phyloP scores from a whole-genome alignment of 108 stramenopile species.

The Aureococcus anophagefferens region DNA sequence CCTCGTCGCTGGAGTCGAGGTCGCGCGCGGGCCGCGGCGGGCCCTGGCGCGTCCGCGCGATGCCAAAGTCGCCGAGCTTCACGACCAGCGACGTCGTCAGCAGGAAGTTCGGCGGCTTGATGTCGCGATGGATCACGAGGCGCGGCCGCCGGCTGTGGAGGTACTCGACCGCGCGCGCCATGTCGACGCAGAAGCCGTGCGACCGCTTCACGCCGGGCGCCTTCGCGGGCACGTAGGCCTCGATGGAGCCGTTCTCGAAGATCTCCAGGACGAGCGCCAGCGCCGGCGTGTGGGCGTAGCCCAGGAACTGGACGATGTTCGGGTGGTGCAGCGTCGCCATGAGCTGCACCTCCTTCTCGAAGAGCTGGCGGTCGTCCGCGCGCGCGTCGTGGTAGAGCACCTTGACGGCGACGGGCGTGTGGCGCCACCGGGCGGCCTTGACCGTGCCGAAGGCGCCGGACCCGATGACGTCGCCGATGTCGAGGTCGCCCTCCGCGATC shows the following conservation, averaged over 20 bases:
- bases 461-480: not conserved
- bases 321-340: constrained; percentile 14
- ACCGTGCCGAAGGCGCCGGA: not conserved
- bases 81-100: not conserved
- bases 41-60: not conserved
- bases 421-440: not conserved
- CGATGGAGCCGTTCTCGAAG: not conserved
- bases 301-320: constrained; percentile 16
- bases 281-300: not conserved
- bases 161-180: constrained; percentile 1
- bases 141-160: not conserved
- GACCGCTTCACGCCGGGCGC: not conserved
- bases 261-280: not conserved
- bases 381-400: not conserved
- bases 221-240: not conserved
- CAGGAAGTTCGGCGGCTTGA: not conserved
- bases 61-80: not conserved
- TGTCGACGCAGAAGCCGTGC: not conserved
- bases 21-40: too few species aligned
- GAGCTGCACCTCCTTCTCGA: constrained; percentile 13
- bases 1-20: too few species aligned
- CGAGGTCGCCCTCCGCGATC: not conserved
- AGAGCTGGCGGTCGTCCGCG: not conserved
- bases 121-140: not conserved
- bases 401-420: not conserved